Evolutionary conservation across 1,284 basidiomycete genomes (phyloP).

Genomic region (Cryptococcus neoformans): DNA sequence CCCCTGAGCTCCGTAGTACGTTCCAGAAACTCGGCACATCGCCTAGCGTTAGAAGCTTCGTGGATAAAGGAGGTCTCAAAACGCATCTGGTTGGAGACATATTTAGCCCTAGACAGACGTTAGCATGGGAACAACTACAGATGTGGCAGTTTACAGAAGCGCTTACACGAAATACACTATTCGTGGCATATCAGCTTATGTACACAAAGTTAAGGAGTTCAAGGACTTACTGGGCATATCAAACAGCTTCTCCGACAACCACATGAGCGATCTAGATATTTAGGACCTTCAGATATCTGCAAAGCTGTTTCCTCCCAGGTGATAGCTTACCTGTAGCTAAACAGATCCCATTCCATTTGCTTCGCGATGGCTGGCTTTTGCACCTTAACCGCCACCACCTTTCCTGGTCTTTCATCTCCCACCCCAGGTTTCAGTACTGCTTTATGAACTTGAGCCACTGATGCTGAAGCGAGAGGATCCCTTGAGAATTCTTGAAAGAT

Average conservation of each 20-base stretch:
- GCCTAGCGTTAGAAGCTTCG: slow-evolving; percentile 55
- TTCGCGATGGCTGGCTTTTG: slow-evolving; percentile 81
- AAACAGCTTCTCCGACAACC: slow-evolving; percentile 43
- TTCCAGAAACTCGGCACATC: slow-evolving; percentile 41
- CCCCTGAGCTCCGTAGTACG: slow-evolving; percentile 61
- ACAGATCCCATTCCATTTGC: slow-evolving; percentile 79
- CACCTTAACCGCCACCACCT: slow-evolving; percentile 79
- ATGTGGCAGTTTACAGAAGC: background rate
- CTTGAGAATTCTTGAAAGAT: slow-evolving; percentile 74
- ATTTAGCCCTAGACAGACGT: slow-evolving; percentile 54
- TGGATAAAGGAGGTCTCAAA: slow-evolving; percentile 74
- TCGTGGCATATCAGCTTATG: slow-evolving; percentile 2
- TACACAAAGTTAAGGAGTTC: background rate
- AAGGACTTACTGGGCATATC: slow-evolving; percentile 45
- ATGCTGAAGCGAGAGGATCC: slow-evolving; percentile 73
- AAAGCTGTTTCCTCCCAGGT: background rate
- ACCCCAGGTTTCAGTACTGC: slow-evolving; percentile 59
- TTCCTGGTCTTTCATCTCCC: slow-evolving; percentile 23
- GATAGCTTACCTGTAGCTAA: slow-evolving; percentile 40
- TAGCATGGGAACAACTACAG: background rate
- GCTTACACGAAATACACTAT: slow-evolving; percentile 47
- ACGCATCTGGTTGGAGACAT: slow-evolving; percentile 74
- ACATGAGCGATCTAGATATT: slow-evolving; percentile 36
- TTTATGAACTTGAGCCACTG: slow-evolving; percentile 83
- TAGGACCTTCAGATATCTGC: background rate